Percentiles rank a stretch among this genome's conserved stretches.
These are phyloP conservation scores for Curvularia spicifera DNA, from an alignment of 2,329 filamentous ascomycete species.

Conservation along the genomic window DNA sequence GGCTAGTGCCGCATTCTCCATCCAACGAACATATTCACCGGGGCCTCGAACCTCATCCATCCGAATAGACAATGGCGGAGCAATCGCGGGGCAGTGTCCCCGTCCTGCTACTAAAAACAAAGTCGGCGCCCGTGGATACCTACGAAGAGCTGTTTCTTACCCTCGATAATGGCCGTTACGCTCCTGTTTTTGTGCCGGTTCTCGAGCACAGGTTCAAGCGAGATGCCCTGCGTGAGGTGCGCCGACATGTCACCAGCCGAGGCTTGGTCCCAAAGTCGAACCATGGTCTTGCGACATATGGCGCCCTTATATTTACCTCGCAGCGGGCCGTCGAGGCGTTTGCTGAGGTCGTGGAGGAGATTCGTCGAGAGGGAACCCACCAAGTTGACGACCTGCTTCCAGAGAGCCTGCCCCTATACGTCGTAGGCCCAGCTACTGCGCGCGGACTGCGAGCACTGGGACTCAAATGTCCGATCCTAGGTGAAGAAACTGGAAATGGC, in stretches of 20 bases:
- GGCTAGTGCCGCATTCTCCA: constrained; percentile 19
- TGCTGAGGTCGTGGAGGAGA: constrained; percentile 64
- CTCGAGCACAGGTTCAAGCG: constrained; percentile 73
- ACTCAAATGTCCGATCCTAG: constrained; percentile 67
- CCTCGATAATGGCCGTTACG: constrained; percentile 58
- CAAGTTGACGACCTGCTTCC: constrained; percentile 49
- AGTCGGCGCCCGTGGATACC: constrained; percentile 71
- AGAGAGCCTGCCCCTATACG: constrained; percentile 69
- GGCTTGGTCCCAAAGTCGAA: constrained; percentile 44
- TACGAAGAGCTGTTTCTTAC: constrained; percentile 72
- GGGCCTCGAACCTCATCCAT: constrained; percentile 16
- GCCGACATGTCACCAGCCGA: constrained; percentile 57
- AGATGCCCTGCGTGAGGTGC: constrained; percentile 62
- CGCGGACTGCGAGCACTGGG: constrained; percentile 68
- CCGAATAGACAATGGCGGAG: constrained; percentile 32
- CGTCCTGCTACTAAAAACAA: constrained; percentile 78
- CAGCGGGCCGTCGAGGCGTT: constrained; percentile 85
- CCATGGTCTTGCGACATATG: constrained; percentile 58
- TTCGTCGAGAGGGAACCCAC: constrained; percentile 48
- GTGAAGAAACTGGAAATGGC: constrained; percentile 83
- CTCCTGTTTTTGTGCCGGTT: constrained; percentile 76
- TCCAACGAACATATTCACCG: constrained; percentile 6
- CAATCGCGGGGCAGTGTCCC: constrained; percentile 51
- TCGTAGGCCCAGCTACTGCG: constrained; percentile 80
- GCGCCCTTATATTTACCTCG: constrained; percentile 83